A percentile compares a stretch with the other conserved stretches of the same genome.
phyloP scores from a whole-genome alignment of 805 yeast genomes.

The Blastobotrys robertii region DNA sequence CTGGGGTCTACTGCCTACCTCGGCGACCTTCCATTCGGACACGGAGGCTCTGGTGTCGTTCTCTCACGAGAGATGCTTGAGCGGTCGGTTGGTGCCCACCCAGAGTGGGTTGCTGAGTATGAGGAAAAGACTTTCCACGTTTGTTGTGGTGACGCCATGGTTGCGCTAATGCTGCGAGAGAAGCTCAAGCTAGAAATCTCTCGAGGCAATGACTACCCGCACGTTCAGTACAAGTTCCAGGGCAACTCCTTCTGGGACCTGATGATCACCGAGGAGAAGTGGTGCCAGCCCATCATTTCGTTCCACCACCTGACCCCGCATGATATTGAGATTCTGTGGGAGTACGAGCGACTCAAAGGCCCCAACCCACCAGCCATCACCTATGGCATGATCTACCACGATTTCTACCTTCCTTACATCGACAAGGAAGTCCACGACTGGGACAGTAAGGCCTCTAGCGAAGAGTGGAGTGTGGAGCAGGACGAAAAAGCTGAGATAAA shows the following conservation, averaged over 20 bases:
- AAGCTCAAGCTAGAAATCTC: slow-evolving; percentile 10
- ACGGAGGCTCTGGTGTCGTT: slow-evolving; percentile 31
- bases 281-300: slow-evolving; percentile 25
- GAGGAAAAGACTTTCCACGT: slow-evolving; percentile 15
- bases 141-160: slow-evolving; percentile 30
- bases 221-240: slow-evolving; percentile 20
- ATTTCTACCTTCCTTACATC: slow-evolving; percentile 14
- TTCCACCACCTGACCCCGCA: slow-evolving; percentile 6
- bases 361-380: slow-evolving; percentile 11
- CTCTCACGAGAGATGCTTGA: slow-evolving; percentile 25
- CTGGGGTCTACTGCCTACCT: slow-evolving; percentile 24
- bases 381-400: slow-evolving; percentile 14
- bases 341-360: slow-evolving; percentile 19
- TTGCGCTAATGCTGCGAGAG: slow-evolving; percentile 20
- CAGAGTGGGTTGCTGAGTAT: slow-evolving; percentile 14
- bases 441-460: slow-evolving; percentile 11
- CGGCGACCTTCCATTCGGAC: slow-evolving; percentile 24
- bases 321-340: slow-evolving; percentile 7
- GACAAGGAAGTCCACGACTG: slow-evolving; percentile 10
- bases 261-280: slow-evolving; percentile 10
- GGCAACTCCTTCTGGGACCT: slow-evolving; percentile 21
- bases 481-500: background rate
- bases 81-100: slow-evolving; percentile 18
- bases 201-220: slow-evolving; percentile 11
- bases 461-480: slow-evolving; percentile 1